Evolutionary conservation across 169 alveolate species (phyloP).

Genomic region (Cryptosporidium sp.): DNA sequence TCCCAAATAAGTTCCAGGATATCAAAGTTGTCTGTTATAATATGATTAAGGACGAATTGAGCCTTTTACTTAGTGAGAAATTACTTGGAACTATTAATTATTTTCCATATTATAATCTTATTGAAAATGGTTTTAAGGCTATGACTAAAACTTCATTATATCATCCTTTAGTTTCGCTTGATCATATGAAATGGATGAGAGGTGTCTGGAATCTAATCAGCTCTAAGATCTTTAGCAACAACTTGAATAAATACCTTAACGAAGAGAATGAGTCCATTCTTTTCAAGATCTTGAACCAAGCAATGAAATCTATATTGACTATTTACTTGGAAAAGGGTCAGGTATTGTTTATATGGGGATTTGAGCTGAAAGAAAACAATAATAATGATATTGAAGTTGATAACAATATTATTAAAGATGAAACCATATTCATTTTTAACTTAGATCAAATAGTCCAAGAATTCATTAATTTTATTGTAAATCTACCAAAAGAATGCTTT

Average conservation of each 20-base stretch:
- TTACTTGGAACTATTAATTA: not conserved
- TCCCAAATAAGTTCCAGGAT: conserved; percentile 12
- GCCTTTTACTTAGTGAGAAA: not conserved
- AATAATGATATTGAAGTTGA: not conserved
- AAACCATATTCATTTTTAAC: not conserved
- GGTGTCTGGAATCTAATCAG: not conserved
- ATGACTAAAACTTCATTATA: not conserved
- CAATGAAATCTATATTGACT: not conserved
- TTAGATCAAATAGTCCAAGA: conserved; percentile 6
- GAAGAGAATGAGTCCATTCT: not conserved
- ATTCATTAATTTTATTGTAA: not conserved
- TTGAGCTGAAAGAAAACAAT: conserved; percentile 6
- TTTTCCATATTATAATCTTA: not conserved
- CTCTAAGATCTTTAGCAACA: not conserved
- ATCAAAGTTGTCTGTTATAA: conserved; percentile 15
- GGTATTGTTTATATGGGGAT: conserved; percentile 22
- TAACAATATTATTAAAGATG: not conserved
- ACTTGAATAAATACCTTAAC: not conserved
- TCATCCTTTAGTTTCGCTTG: conserved; percentile 11
- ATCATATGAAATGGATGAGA: conserved; percentile 32
- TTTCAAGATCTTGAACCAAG: conserved; percentile 2
- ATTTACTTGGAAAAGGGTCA: not conserved
- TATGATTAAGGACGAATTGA: conserved; percentile 46
- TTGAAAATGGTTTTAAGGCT: conserved; percentile 9
- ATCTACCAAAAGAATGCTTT: not conserved